phyloP scores from a whole-genome alignment of 1,284 basidiomycete genomes.

The Tetrapyrgos nigripes region DNA sequence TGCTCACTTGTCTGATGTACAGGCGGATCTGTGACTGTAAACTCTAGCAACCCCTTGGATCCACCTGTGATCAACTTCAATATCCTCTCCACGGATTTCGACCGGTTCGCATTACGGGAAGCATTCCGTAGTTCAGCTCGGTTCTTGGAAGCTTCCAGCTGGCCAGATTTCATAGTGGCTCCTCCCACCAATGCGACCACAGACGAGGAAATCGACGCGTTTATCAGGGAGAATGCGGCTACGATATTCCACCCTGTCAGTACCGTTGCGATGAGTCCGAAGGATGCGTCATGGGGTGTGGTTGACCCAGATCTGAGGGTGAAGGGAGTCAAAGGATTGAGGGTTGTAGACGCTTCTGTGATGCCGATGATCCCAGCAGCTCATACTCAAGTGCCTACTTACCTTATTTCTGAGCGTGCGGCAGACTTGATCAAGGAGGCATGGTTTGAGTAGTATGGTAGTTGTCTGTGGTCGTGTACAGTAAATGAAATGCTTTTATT shows the following conservation, averaged over 20 bases:
- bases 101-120: constrained; percentile 23
- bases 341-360: constrained; percentile 35
- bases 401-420: constrained; percentile 14
- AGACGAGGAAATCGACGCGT: constrained; percentile 27
- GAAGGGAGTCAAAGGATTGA: constrained; percentile 29
- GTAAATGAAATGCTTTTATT: too few relatives aligned
- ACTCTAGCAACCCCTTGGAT: constrained; percentile 24
- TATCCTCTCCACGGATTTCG: constrained; percentile 22
- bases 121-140: constrained; percentile 21
- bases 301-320: constrained; percentile 31
- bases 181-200: constrained; percentile 15
- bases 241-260: constrained; percentile 30
- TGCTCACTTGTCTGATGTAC: neutral
- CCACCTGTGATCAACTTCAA: constrained; percentile 24
- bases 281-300: constrained; percentile 24
- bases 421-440: constrained; percentile 14
- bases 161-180: constrained; percentile 22
- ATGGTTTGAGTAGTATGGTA: too few relatives aligned
- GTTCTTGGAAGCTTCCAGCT: constrained; percentile 23
- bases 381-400: constrained; percentile 14
- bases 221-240: constrained; percentile 21
- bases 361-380: constrained; percentile 20
- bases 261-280: constrained; percentile 28
- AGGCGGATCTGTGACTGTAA: constrained; percentile 24
- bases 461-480: too few relatives aligned